A percentile compares a stretch with the other conserved stretches of the same genome.
phyloP scores from a whole-genome alignment of 2,329 filamentous ascomycete genomes.

The Colletotrichum navitas region DNA sequence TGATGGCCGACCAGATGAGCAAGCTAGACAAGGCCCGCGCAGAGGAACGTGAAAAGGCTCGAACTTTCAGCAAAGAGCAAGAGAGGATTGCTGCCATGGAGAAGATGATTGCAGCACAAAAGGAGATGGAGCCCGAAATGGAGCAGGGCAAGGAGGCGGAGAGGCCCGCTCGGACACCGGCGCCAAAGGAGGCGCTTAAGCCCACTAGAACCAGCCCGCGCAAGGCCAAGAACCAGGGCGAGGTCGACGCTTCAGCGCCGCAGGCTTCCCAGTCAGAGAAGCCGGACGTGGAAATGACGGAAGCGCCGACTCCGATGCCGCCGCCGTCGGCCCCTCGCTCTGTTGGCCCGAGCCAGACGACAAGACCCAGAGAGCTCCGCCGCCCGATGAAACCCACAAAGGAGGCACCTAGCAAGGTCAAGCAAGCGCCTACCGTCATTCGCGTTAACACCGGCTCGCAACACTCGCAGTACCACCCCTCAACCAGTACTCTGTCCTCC shows the following conservation, averaged over 20 bases:
- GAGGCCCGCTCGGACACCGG: conserved; percentile 46
- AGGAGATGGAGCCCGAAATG: conserved; percentile 45
- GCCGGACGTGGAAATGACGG: conserved; percentile 67
- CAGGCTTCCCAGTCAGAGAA: conserved; percentile 50
- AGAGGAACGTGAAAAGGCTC: conserved; percentile 78
- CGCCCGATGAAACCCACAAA: conserved; percentile 74
- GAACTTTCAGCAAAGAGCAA: conserved; percentile 69
- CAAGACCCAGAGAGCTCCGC: conserved; percentile 67
- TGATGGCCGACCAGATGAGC: conserved; percentile 69
- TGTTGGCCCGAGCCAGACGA: conserved; percentile 59
- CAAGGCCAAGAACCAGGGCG: conserved; percentile 57
- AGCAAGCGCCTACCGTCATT: conserved; percentile 78
- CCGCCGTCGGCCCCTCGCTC: conserved; percentile 71
- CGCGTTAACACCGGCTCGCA: conserved; percentile 77
- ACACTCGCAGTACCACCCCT: conserved; percentile 69
- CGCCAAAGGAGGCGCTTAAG: conserved; percentile 58
- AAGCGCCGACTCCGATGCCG: conserved; percentile 67
- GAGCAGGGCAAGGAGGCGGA: conserved; percentile 42
- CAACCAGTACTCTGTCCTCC: conserved; percentile 69
- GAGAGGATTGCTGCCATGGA: conserved; percentile 67
- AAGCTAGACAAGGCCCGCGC: conserved; percentile 77
- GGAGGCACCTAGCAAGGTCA: conserved; percentile 68
- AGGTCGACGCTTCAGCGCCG: conserved; percentile 46
- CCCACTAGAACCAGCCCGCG: conserved; percentile 65
- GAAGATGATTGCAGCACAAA: conserved; percentile 65